Evolutionary conservation across 192 early-diverging fungal species (phyloP).

Genomic region (Coemansia sp.): DNA sequence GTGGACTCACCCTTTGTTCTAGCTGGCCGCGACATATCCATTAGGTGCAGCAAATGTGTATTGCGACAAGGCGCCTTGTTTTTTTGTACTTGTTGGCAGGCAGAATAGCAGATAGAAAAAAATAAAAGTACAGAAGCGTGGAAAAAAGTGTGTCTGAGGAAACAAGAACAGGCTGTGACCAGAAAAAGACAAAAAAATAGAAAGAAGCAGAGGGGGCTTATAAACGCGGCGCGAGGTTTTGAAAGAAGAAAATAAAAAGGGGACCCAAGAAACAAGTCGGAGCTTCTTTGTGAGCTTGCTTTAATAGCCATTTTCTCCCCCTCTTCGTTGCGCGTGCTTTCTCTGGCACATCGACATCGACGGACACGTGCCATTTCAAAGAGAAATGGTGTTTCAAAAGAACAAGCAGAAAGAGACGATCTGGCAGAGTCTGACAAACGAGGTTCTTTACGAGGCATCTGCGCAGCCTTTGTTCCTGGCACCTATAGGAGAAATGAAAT

Average conservation of each 20-base stretch:
- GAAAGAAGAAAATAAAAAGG: not conserved
- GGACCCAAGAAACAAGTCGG: not conserved
- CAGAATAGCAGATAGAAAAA: not conserved
- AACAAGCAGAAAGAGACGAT: not conserved
- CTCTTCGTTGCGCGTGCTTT: not conserved
- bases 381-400: not conserved
- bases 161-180: not conserved
- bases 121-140: not conserved
- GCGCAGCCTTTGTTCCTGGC: not conserved
- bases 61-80: not conserved
- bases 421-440: not conserved
- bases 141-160: not conserved
- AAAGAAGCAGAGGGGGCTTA: not conserved
- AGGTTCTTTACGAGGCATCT: not conserved
- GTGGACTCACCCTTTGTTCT: not conserved
- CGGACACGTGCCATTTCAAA: not conserved
- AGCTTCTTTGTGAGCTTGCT: not conserved
- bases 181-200: not conserved
- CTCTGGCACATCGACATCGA: not conserved
- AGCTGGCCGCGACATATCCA: conserved; percentile 15
- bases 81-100: not conserved
- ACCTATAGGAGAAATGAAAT: not conserved
- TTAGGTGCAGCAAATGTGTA: not conserved
- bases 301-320: not conserved
- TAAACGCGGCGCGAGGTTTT: not conserved